Base-by-base conservation (phyloP, 2,329 filamentous ascomycete species). In the Ophidiomyces ophidiicola region DNA sequence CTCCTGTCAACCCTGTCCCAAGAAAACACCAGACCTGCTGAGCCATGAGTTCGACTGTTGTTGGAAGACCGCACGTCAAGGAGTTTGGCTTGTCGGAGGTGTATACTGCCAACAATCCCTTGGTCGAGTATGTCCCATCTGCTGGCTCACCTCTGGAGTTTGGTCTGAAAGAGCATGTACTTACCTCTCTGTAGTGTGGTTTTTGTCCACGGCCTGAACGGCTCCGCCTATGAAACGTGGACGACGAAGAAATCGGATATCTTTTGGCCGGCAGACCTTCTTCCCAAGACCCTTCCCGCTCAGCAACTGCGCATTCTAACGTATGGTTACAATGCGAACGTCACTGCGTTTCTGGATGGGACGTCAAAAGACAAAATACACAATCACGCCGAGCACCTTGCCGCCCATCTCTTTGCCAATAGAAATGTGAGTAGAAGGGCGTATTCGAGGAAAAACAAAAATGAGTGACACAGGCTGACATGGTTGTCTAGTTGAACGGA, bases 241-340 rank as follows among this genome's bases (percentile, higher is more conserved):
- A 62, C 64, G n/a, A 60, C 61, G 38, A 60, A 61, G 42, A 45
- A 51, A 11, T 49, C 46, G 5, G 68, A 68, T 26, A 64, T 74
- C 20, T 83, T 79, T 58, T 85, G 80, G 80, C 80, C 80, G 0
- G 60, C 67, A 8, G 74, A 83, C 45, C 67, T 85, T 10, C 66
- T 85, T 1, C 79, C 80, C 0, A 54, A 60, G 1, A 68, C 77
- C 2, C 62, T 84, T 11, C 68, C 66, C 38, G 61, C 66, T 6
- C 64, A 66, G 7, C 70, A 70, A 17, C 77, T 76, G 37, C 75
- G 82, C 36, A 64, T 85, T 14, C 59, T 84, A 39, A 77, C 79
- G 1, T 84, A 83, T 52, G 80, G 80, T 17, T 85, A 84, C 55
- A 82, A 85, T 54, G 78, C 80, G 17, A 77, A 82, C 43, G 67